phyloP scores from a whole-genome alignment of 2,329 filamentous ascomycete species.

The Fusarium heterosporum region DNA sequence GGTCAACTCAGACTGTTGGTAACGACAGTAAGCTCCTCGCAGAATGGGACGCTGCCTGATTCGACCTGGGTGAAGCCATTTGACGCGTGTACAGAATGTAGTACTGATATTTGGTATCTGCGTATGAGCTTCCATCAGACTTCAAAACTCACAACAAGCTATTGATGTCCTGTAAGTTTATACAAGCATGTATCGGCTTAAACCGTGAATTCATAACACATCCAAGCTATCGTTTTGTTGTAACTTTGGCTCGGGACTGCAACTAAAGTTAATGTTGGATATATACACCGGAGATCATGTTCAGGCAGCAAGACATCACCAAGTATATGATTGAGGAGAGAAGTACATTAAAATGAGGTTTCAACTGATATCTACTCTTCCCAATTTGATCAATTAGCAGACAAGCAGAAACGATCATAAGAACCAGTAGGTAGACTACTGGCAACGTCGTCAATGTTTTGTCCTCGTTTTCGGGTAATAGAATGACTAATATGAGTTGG shows the following conservation, averaged over 20 bases:
- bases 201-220: too few species aligned
- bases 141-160: too few species aligned
- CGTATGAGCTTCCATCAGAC: too few species aligned
- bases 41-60: not conserved
- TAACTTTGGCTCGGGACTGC: too few species aligned
- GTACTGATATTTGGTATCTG: too few species aligned
- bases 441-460: not conserved
- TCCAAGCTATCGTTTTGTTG: too few species aligned
- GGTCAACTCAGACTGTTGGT: not conserved
- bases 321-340: not conserved
- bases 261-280: not conserved
- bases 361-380: not conserved
- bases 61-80: not conserved
- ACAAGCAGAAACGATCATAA: not conserved
- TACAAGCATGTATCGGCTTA: too few species aligned
- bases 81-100: not conserved
- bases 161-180: too few species aligned
- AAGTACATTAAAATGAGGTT: not conserved
- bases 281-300: not conserved
- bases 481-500: not conserved
- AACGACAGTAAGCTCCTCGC: not conserved
- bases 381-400: not conserved
- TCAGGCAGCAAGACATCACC: not conserved
- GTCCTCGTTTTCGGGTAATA: not conserved
- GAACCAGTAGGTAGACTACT: not conserved